Conservation (phyloP, 116 monocot genomes). For the Zostera marina region DNA sequence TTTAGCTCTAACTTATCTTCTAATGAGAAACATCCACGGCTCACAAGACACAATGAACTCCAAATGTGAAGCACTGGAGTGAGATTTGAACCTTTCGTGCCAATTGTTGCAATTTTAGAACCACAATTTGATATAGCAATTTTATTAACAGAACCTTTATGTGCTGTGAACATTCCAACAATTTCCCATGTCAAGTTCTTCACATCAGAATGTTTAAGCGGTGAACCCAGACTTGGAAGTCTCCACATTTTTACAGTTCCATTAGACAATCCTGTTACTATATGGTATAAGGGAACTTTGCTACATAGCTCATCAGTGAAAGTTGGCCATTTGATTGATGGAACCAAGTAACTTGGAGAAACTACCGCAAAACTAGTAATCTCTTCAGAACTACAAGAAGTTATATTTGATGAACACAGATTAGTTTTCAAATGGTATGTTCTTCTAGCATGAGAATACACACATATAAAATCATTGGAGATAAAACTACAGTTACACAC, state of each 20-base stretch:
- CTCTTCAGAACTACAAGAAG: constrained; percentile 11
- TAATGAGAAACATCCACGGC: constrained; percentile 57
- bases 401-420: constrained; percentile 33
- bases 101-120: constrained; percentile 52
- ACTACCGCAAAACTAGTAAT: constrained; percentile 39
- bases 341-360: constrained; percentile 18
- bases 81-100: constrained; percentile 14
- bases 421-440: constrained; percentile 20
- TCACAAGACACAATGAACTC: constrained; percentile 39
- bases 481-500: constrained; percentile 10
- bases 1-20: constrained; percentile 47
- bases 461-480: constrained; percentile 12
- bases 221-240: constrained; percentile 12
- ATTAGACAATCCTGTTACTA: constrained; percentile 69
- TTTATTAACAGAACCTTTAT: constrained; percentile 43
- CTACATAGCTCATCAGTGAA: constrained; percentile 6
- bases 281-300: constrained; percentile 25
- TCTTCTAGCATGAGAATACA: constrained; percentile 18
- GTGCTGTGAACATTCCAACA: constrained; percentile 63
- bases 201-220: constrained; percentile 12
- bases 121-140: constrained; percentile 58
- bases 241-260: constrained; percentile 86
- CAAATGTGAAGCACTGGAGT: constrained; percentile 53
- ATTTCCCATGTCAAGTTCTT: constrained; percentile 43
- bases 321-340: constrained; percentile 9